These are phyloP conservation scores for Yamadazyma dushanensis DNA, from an alignment of 1,139 yeast species.

Conservation along the genomic window DNA sequence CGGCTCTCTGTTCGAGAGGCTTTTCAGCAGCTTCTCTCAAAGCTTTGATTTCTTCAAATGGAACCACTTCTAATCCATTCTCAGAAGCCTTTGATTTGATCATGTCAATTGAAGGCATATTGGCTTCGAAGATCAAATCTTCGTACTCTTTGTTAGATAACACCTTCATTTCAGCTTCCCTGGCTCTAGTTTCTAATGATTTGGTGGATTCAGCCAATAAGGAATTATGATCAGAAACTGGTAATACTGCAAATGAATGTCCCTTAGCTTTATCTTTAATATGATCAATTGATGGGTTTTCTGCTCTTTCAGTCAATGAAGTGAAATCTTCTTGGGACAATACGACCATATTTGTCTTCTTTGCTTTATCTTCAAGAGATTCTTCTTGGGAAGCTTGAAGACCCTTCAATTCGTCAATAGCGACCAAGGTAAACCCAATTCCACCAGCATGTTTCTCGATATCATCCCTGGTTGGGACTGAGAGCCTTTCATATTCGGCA, in stretches of 20 bases:
- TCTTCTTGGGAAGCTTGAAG: conserved; percentile 12
- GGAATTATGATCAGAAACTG: conserved; percentile 12
- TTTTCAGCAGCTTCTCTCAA: conserved; percentile 19
- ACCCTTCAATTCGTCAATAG: conserved; percentile 16
- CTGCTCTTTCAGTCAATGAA: conserved; percentile 18
- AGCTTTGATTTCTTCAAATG: conserved; percentile 25
- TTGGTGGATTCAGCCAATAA: conserved; percentile 14
- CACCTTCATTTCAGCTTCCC: conserved; percentile 25
- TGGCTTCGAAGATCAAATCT: conserved; percentile 32
- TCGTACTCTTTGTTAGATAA: conserved; percentile 29
- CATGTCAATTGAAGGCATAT: conserved; percentile 37
- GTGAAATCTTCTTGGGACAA: conserved; percentile 19
- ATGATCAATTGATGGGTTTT: conserved; percentile 26
- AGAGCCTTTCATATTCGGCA: conserved; percentile 18
- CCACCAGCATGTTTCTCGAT: conserved; percentile 19
- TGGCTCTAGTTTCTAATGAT: conserved; percentile 25
- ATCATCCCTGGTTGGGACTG: conserved; percentile 21
- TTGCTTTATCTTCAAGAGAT: conserved; percentile 15
- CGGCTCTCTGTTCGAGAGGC: conserved; percentile 21
- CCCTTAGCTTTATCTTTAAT: conserved; percentile 26
- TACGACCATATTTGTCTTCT: conserved; percentile 18
- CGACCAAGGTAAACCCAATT: conserved; percentile 20
- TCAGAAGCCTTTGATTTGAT: conserved; percentile 27
- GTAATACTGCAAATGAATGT: conserved; percentile 7
- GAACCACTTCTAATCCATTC: conserved; percentile 29